Evolutionary conservation across 2,329 filamentous ascomycete genomes (phyloP).

Genomic region (Ceratocystis ficicola): DNA sequence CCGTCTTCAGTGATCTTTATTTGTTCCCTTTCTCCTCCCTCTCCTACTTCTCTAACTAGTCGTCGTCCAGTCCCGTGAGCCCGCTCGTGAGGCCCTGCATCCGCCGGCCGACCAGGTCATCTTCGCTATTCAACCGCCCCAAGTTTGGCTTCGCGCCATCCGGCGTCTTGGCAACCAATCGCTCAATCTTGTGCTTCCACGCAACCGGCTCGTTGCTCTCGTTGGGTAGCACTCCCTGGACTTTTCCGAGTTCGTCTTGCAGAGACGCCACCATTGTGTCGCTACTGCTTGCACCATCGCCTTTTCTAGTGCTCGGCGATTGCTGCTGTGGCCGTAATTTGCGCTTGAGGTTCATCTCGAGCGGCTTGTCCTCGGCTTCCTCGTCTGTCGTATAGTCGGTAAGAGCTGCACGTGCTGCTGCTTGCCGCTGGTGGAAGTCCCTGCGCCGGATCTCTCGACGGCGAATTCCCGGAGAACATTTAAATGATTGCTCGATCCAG

Average conservation of each 20-base stretch:
- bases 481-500: conserved; percentile 75
- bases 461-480: conserved; percentile 7
- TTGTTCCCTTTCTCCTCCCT: neutral
- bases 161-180: conserved; percentile 30
- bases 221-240: conserved; percentile 26
- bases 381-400: conserved; percentile 11
- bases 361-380: conserved; percentile 59
- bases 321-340: conserved; percentile 21
- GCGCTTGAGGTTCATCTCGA: conserved; percentile 51
- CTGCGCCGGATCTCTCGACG: conserved; percentile 14
- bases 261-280: conserved; percentile 23
- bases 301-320: conserved; percentile 20
- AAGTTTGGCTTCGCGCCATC: conserved; percentile 31
- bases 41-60: conserved; percentile 26
- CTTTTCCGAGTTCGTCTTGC: conserved; percentile 23
- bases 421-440: conserved; percentile 9
- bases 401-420: conserved; percentile 5
- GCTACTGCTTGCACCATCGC: conserved; percentile 22
- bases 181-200: conserved; percentile 26
- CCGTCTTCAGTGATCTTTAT: neutral
- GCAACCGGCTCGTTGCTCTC: conserved; percentile 26
- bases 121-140: conserved; percentile 44
- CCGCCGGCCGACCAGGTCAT: conserved; percentile 44
- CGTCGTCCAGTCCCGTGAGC: conserved; percentile 39
- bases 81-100: conserved; percentile 48